phyloP scores from a whole-genome alignment of 805 yeast species.

The Zygosaccharomyces bisporus region DNA sequence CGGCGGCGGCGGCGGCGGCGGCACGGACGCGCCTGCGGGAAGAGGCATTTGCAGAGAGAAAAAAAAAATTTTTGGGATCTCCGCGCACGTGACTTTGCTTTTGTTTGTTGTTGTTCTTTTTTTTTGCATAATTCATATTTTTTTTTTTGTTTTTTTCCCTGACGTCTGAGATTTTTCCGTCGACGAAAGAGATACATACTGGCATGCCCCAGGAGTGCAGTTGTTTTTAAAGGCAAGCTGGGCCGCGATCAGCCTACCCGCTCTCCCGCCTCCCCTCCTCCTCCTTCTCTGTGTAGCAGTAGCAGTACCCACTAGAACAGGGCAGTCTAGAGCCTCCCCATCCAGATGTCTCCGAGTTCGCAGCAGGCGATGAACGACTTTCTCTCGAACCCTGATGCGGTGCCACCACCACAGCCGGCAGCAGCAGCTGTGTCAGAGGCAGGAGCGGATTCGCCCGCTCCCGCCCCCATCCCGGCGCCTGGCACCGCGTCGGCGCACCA shows the following conservation, averaged over 20 bases:
- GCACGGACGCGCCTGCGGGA: too few species aligned
- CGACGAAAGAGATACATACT: background rate
- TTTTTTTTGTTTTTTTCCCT: background rate
- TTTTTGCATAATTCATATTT: too few species aligned
- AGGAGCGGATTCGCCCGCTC: background rate
- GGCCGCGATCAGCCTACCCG: too few species aligned
- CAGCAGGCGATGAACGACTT: constrained; percentile 16
- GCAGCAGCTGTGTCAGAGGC: background rate
- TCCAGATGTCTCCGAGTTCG: constrained; percentile 5
- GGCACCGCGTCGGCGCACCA: background rate
- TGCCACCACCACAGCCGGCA: constrained; percentile 1
- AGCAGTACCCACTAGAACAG: too few species aligned
- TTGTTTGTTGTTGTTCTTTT: too few species aligned
- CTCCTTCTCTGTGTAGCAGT: background rate
- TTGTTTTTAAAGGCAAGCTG: too few species aligned
- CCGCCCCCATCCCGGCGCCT: background rate
- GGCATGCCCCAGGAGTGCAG: background rate
- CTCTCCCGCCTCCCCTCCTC: background rate
- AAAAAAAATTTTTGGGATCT: too few species aligned
- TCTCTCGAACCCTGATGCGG: constrained; percentile 10
- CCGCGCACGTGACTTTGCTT: too few species aligned
- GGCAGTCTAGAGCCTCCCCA: too few species aligned
- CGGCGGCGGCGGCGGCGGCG: too few species aligned
- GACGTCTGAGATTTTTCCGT: background rate
- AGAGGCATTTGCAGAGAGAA: too few species aligned